These are phyloP conservation scores for Ogataea salicorniae DNA, from an alignment of 805 yeast species.

Conservation along the genomic window DNA sequence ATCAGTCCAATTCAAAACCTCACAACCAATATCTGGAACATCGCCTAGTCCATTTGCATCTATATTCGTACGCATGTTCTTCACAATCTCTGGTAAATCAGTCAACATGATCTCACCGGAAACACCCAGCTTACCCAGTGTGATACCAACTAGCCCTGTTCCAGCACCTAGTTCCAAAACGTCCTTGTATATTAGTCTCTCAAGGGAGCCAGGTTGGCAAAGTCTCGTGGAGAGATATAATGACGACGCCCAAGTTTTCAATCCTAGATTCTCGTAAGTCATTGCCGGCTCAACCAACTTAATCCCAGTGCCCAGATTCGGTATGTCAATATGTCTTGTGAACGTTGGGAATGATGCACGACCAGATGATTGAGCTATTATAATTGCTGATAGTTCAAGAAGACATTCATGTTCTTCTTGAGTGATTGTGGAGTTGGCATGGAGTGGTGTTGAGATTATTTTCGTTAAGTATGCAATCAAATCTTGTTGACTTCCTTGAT, in stretches of 20 bases:
- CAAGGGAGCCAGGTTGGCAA: conserved; percentile 20
- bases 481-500: conserved; percentile 19
- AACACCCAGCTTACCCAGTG: conserved; percentile 36
- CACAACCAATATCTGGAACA: conserved; percentile 14
- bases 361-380: conserved; percentile 81
- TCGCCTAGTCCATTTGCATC: conserved; percentile 39
- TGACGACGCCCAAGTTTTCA: conserved; percentile 96
- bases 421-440: background rate
- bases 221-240: conserved; percentile 58
- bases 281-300: conserved; percentile 74
- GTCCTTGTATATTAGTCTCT: conserved; percentile 23
- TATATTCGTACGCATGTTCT: conserved; percentile 59
- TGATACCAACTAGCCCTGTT: conserved; percentile 85
- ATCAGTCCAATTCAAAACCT: conserved; percentile 73
- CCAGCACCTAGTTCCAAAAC: conserved; percentile 89
- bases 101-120: conserved; percentile 46
- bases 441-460: conserved; percentile 38
- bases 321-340: conserved; percentile 51
- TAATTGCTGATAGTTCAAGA: conserved; percentile 49
- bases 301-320: conserved; percentile 31
- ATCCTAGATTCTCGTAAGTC: conserved; percentile 81
- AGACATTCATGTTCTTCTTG: conserved; percentile 31
- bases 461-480: conserved; percentile 45
- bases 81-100: conserved; percentile 73
- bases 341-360: conserved; percentile 76